Conservation (phyloP, 148 eudicot genomes). For the Silene latifolia region DNA sequence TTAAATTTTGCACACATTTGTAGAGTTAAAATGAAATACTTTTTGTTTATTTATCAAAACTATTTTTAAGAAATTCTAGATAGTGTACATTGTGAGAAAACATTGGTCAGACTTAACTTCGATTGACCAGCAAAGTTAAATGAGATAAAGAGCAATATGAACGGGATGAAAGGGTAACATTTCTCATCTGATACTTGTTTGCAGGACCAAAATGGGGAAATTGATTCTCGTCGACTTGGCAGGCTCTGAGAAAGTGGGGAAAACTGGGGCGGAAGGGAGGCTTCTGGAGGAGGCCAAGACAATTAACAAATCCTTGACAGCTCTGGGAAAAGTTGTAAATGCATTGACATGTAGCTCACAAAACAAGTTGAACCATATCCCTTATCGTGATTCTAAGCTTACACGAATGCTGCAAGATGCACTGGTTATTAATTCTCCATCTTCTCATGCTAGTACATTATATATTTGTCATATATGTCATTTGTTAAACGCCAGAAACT, state of each 20-base stretch:
- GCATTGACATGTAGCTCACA: slow-evolving; percentile 60
- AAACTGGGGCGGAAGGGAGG: slow-evolving; percentile 88
- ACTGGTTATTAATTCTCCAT: slow-evolving; percentile 50
- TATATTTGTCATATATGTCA: neutral
- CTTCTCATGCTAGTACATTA: slow-evolving; percentile 1
- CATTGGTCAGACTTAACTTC: neutral
- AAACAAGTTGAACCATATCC: slow-evolving; percentile 63
- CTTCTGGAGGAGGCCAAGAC: slow-evolving; percentile 91
- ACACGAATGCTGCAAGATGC: slow-evolving; percentile 87
- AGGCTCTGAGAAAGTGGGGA: slow-evolving; percentile 90
- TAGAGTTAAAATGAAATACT: too few relatives aligned
- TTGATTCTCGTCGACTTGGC: slow-evolving; percentile 87
- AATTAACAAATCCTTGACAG: slow-evolving; percentile 83
- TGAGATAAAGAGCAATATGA: neutral
- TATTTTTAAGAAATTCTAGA: neutral
- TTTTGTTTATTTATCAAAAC: neutral
- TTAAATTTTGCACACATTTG: neutral
- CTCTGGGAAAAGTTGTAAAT: slow-evolving; percentile 91
- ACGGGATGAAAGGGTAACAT: neutral
- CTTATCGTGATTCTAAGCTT: slow-evolving; percentile 90
- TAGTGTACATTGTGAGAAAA: neutral
- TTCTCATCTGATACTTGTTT: slow-evolving; percentile 12
- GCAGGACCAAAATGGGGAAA: slow-evolving; percentile 64
- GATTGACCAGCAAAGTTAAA: neutral
- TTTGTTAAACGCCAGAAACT: slow-evolving; percentile 3